Evolutionary conservation across 192 early-diverging fungal genomes (phyloP), one percentile per base, ranked within the genome.

Genomic region (Coemansia sp.): DNA sequence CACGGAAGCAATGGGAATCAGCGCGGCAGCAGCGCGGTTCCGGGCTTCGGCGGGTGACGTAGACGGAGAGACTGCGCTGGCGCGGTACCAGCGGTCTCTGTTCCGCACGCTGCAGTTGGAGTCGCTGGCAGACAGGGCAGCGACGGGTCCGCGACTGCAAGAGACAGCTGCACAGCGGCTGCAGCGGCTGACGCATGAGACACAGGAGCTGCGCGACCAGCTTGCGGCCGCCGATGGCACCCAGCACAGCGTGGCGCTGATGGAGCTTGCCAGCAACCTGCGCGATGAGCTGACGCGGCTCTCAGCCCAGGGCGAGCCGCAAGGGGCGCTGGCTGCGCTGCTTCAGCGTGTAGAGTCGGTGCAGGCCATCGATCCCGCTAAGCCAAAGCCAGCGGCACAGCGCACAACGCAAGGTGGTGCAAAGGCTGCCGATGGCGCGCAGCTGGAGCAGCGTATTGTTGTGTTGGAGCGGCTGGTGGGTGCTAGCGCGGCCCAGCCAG

Each of bases 91-190:
- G 58, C 61, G 62, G 18, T 69, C 77, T 12, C 34, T 80, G 32
- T 68, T 74, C 51, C 77, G 72, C 55, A 61, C 77, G 7, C 50
- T 74, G 26, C 77, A 73, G 52, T 65, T 74, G 8, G 77, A 73
- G 55, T 74, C 72, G 3, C 65, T 74, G n/a, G 51, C 69, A 4
- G 32, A 41, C 4, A 41, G 49, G 23, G 51, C 50, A 6, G 21
- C 54, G 5, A 59, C 49, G 10, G 59, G 41, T 26, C 25, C 75
- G 44, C 53, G 64, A 31, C 68, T 88, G 25, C 71, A 74, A 28
- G 94, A 96, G 67, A 93, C 90, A 1, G 74, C 86, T 21, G 64
- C 90, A 31, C 89, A 96, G 67, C 84, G 87, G 60, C 69, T 93
- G 22, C 83, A 89, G 24, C 82, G 94, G 14, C 86, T 96, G 38